Percentiles rank a stretch among this genome's conserved stretches.
Conservation (phyloP, 1,284 basidiomycete genomes). For the Sphagnurus paluster region DNA sequence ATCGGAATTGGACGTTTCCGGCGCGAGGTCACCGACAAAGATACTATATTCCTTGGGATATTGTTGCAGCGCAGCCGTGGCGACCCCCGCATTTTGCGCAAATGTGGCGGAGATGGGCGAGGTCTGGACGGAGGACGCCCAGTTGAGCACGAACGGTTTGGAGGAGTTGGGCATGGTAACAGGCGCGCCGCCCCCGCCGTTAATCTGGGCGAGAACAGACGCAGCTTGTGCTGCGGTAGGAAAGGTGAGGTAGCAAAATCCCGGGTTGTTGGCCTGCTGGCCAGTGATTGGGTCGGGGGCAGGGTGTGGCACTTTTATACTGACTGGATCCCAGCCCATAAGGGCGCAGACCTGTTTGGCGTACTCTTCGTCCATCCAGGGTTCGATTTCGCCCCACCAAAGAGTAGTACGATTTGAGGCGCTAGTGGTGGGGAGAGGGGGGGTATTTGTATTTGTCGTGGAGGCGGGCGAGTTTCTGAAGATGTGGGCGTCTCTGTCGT, state of each 20-base stretch:
- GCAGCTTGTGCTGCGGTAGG: constrained; percentile 70
- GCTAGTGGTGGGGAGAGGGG: constrained; percentile 26
- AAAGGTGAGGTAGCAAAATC: constrained; percentile 87
- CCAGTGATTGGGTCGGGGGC: constrained; percentile 56
- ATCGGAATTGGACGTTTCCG: constrained; percentile 88
- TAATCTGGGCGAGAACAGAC: constrained; percentile 70
- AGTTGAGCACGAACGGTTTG: constrained; percentile 75
- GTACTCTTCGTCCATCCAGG: constrained; percentile 93
- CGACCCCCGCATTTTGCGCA: constrained; percentile 31
- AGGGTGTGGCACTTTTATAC: constrained; percentile 70
- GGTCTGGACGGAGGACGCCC: constrained; percentile 69
- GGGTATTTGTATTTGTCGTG: constrained; percentile 22
- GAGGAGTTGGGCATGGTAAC: constrained; percentile 79
- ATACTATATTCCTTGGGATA: constrained; percentile 86
- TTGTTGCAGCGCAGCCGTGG: constrained; percentile 46
- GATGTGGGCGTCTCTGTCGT: constrained; percentile 38
- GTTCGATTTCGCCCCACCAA: constrained; percentile 82
- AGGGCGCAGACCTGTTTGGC: constrained; percentile 77
- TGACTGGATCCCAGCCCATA: constrained; percentile 77
- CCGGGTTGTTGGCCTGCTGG: constrained; percentile 74
- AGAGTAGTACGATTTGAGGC: constrained; percentile 51
- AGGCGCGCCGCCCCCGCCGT: constrained; percentile 43
- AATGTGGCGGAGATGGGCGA: constrained; percentile 38
- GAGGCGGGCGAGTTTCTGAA: constrained; percentile 30
- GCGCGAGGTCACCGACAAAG: constrained; percentile 88